Evolutionary conservation across 176 grass and related monocot species (phyloP).

Genomic region (Dendrocalamus sinicus): DNA sequence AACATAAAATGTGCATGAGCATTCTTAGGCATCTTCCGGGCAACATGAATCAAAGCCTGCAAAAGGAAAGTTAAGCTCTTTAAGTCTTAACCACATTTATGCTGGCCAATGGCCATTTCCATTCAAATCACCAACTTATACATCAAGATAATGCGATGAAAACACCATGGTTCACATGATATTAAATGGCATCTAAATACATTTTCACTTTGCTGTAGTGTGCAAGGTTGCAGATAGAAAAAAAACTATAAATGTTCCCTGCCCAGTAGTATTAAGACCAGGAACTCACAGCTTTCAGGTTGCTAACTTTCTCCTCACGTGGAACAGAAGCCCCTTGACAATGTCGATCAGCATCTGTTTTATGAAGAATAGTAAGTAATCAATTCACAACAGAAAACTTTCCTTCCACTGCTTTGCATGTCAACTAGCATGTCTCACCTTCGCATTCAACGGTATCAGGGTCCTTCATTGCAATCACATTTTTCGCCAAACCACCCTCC

Average conservation of each 20-base stretch:
- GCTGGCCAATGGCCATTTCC: not conserved
- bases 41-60: conserved; percentile 91
- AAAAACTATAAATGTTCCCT: not conserved
- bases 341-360: conserved; percentile 85
- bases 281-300: conserved; percentile 86
- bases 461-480: conserved; percentile 52
- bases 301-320: conserved; percentile 97
- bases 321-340: conserved; percentile 74
- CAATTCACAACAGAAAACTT: conserved; percentile 9
- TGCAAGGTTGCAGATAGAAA: conserved; percentile 24
- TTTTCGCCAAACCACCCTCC: conserved; percentile 68
- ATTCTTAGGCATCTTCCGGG: conserved; percentile 90
- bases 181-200: conserved; percentile 24
- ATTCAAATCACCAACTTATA: conserved; percentile 5
- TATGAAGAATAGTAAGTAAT: conserved; percentile 32
- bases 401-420: not conserved
- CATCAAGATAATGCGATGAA: not conserved
- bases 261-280: conserved; percentile 2
- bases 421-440: conserved; percentile 52
- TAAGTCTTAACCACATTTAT: conserved; percentile 1
- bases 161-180: not conserved
- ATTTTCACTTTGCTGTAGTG: not conserved
- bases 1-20: conserved; percentile 95
- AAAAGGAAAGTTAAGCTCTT: conserved; percentile 39
- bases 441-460: conserved; percentile 78